Evolutionary conservation across 1,284 basidiomycete genomes (phyloP), one percentile per base, ranked within the genome.

Genomic region (Cystobasidium slooffiae): DNA sequence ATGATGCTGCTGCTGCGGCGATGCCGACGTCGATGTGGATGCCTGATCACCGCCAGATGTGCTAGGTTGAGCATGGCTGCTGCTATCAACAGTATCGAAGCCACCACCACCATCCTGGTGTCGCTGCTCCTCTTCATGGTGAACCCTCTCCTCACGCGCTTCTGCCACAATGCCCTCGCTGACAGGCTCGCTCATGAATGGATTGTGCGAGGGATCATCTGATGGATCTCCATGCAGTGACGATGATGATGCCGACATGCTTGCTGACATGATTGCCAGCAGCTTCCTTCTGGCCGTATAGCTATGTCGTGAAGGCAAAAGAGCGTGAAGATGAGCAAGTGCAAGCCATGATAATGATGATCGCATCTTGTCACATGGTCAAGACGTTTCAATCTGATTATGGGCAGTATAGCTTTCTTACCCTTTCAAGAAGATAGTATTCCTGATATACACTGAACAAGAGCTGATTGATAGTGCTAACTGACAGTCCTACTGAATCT

Each of bases 191-290:
- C 64, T 66, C 64, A 66, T 66, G 51, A 66, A 66, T 53, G 64
- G 64, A 43, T 66, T 66, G 64, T 66, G 64, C 64, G 64, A 66
- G 8, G 64, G 64, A 53, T 66, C 64, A 6, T 66, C 64, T 43
- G 49, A 52, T 3, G 44, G 41, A 47, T 66, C 64, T 22, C 31
- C 64, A 37, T 66, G 64, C 51, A 66, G 39, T 41, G 64, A 66
- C n/a, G 47, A 52, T 31, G 61, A 63, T n/a, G 70, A 73, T 37
- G 62, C 62, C 18, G 70, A 73, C 63, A 73, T 73, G 70, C 70
- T 72, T 20, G 49, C 59, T 24, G 58, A 47, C 55, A 63, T 63
- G 61, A 31, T 31, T 31, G 31, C 31, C 31, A 31, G 31, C 31
- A 31, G 31, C 31, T 31, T 31, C 31, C 31, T 31, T 31, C 31